Conservation (phyloP, 2,329 filamentous ascomycete species). For the Emericellopsis atlantica region DNA sequence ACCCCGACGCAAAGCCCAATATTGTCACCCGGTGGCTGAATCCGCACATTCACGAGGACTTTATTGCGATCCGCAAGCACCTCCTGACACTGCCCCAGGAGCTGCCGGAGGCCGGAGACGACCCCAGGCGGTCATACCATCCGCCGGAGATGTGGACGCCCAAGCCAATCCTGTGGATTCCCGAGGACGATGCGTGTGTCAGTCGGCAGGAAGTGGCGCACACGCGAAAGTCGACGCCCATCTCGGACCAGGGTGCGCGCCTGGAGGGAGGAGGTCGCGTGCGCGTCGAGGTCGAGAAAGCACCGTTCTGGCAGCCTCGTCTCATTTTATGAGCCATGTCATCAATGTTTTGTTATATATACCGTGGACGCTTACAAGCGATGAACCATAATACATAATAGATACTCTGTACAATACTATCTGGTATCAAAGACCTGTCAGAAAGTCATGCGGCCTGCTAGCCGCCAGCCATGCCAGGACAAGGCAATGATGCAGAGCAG, state of each 20-base stretch:
- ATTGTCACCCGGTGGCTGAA: constrained; percentile 58
- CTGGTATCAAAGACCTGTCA: neutral
- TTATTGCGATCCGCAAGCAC: constrained; percentile 55
- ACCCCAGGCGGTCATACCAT: constrained; percentile 46
- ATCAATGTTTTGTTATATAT: no score
- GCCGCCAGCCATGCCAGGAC: neutral
- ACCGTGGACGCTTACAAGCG: no score
- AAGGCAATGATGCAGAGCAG: neutral
- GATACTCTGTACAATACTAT: no score
- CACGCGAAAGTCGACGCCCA: constrained; percentile 57
- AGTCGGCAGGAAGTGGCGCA: constrained; percentile 67
- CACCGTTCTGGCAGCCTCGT: constrained; percentile 20
- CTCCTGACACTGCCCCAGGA: constrained; percentile 43
- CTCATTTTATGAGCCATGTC: constrained; percentile 27
- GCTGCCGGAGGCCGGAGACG: constrained; percentile 47
- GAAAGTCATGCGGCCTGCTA: neutral
- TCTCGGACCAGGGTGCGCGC: constrained; percentile 47
- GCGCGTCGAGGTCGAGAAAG: constrained; percentile 20
- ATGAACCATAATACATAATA: no score
- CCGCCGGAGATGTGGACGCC: constrained; percentile 49
- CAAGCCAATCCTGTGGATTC: constrained; percentile 72
- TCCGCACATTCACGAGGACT: constrained; percentile 66
- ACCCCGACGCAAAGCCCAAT: constrained; percentile 23
- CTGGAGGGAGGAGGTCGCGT: constrained; percentile 20
- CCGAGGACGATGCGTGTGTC: constrained; percentile 60